Conservation (phyloP, 352 stramenopile genomes). For the Phytopythium kandeliae region DNA sequence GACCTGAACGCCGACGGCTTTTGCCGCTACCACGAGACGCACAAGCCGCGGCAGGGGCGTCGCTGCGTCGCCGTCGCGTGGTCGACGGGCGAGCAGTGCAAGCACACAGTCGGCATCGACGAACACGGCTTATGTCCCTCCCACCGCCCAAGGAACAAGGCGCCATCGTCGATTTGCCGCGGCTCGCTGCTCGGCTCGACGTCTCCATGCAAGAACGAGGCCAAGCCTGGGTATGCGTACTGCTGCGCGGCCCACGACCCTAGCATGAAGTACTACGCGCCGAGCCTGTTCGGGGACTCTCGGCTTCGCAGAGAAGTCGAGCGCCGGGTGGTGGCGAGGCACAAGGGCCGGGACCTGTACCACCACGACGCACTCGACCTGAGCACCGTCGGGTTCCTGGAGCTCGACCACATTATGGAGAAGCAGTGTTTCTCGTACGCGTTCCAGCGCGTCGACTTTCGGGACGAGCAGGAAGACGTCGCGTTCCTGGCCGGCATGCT, state of each 20-base stretch:
- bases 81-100: conserved; percentile 10
- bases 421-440: conserved; percentile 40
- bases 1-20: conserved; percentile 14
- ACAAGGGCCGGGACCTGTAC: conserved; percentile 28
- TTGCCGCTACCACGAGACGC: conserved; percentile 23
- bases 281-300: conserved; percentile 23
- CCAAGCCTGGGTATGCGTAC: conserved; percentile 16
- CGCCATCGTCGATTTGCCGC: background rate
- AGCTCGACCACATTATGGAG: conserved; percentile 42
- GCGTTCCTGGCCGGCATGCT: conserved; percentile 17
- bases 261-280: conserved; percentile 16
- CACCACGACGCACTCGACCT: conserved; percentile 18
- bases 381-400: conserved; percentile 15
- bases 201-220: conserved; percentile 14
- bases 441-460: conserved; percentile 20
- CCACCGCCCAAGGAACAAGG: conserved; percentile 8
- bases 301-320: conserved; percentile 11
- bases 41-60: no score
- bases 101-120: conserved; percentile 21
- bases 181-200: conserved; percentile 10
- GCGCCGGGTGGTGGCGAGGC: background rate
- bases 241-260: conserved; percentile 36
- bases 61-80: background rate
- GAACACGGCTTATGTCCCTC: conserved; percentile 18
- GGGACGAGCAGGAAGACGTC: conserved; percentile 10